A percentile compares a stretch with the other conserved stretches of the same genome.
These are phyloP conservation scores for Leishmania mexicana DNA, from an alignment of 208 protist species.

Conservation along the genomic window DNA sequence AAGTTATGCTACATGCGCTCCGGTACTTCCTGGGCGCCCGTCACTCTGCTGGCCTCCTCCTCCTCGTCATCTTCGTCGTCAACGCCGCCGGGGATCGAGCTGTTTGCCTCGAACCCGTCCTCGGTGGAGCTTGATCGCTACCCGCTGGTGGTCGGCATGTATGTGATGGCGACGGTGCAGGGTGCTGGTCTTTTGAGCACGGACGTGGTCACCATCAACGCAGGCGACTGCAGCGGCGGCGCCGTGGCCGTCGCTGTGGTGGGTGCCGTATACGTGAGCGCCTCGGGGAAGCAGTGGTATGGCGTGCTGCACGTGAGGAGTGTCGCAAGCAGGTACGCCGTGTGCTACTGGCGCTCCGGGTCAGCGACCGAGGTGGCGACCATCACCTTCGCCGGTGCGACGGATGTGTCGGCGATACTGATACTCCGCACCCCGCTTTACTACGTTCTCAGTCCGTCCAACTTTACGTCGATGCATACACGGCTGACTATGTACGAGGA, in stretches of 20 bases:
- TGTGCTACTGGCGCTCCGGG: constrained; percentile 75
- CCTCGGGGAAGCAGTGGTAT: constrained; percentile 52
- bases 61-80: constrained; percentile 2
- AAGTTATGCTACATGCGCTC: constrained; percentile 83
- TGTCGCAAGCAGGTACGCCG: constrained; percentile 37
- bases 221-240: constrained; percentile 41
- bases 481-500: constrained; percentile 66
- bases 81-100: constrained; percentile 25
- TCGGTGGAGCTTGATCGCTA: constrained; percentile 69
- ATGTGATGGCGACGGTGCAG: constrained; percentile 81
- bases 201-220: constrained; percentile 57
- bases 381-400: constrained; percentile 40
- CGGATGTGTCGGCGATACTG: constrained; percentile 34
- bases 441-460: constrained; percentile 54
- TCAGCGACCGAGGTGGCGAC: constrained; percentile 66
- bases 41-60: constrained; percentile 31
- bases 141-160: constrained; percentile 68
- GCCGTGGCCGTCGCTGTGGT: constrained; percentile 42
- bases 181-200: constrained; percentile 46
- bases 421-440: constrained; percentile 61
- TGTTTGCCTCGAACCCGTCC: constrained; percentile 74
- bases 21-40: constrained; percentile 78
- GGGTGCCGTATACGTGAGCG: constrained; percentile 26
- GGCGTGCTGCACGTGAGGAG: constrained; percentile 74
- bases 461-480: constrained; percentile 51